phyloP scores from a whole-genome alignment of 2,329 filamentous ascomycete genomes.

The Claviceps cyperi region DNA sequence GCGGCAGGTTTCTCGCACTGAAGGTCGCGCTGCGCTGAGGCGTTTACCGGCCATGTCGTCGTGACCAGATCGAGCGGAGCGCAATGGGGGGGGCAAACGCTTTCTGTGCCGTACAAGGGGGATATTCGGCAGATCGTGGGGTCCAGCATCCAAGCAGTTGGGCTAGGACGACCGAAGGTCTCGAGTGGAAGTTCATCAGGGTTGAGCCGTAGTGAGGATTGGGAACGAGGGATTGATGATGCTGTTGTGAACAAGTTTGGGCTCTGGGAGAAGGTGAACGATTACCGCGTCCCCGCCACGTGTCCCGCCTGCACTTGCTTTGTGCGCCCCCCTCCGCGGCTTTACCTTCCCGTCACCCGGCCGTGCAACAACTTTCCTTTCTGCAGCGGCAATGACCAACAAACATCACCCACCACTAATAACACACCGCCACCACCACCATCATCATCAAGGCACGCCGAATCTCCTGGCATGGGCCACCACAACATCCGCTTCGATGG shows the following conservation, averaged over 20 bases:
- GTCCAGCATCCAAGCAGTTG: too few species aligned
- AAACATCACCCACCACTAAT: neutral
- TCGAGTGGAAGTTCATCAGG: too few species aligned
- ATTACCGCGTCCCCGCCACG: neutral
- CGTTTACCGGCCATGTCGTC: rapidly evolving
- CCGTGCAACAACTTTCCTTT: neutral
- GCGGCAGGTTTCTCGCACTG: too few species aligned
- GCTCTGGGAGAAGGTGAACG: too few species aligned
- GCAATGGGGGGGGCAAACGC: neutral
- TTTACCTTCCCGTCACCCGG: neutral
- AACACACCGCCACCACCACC: neutral
- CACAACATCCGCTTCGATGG: constrained; percentile 23
- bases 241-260: too few species aligned
- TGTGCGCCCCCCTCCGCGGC: too few species aligned
- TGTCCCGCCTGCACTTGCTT: neutral
- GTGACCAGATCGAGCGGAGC: neutral
- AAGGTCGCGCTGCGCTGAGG: too few species aligned
- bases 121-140: too few species aligned
- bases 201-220: too few species aligned
- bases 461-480: constrained; percentile 14
- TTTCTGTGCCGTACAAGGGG: neutral
- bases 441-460: neutral
- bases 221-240: too few species aligned
- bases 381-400: too few species aligned
- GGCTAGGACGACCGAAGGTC: too few species aligned